Base-by-base conservation (phyloP, 2,329 filamentous ascomycete species). In the Penicillium vulpinum region DNA sequence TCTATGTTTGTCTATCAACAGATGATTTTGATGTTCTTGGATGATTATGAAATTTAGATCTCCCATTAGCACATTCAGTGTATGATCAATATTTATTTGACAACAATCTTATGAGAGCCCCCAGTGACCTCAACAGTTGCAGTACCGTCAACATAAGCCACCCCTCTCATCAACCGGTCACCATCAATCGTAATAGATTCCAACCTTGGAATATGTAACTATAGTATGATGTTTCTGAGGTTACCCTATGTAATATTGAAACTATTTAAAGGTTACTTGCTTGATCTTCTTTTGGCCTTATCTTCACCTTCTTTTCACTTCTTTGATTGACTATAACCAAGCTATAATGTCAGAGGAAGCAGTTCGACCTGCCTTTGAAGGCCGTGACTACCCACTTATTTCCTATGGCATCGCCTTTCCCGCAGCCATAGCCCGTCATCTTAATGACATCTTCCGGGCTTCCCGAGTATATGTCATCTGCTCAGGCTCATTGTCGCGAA, bases 391-490 rank as follows among this genome's bases (percentile, higher is more conserved):
- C 10, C 79, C 80, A 1, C 66, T 74, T 21, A 69, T 84, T 47
- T 80, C 78, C 41, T 80, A 80, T 62, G 80, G 80, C 28, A 62
- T 80, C 2, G 72, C 77, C 3, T 84, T 81, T 63, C 67, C 76
- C 29, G 63, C 76, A 57, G 74, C 80, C 3, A 76, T 77, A 49
- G 72, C 73, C 9, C 73, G 76, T 49, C 81, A 85, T 65, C 70
- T 78, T 44, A 60, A 67, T 9, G 60, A 74, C 26, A 79, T 75
- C 6, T 81, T 83, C 61, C 54, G 74, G 18, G 77, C 80, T 11
- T 74, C 72, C 7, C 71, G 75, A 10, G 70, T 81, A n/a, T 84
- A 82, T 68, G 73, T 84, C 33, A 76, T 84, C 29, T 77, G 75
- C 24, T 85, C 83, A 0, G 73, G 68, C 2, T 81, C 82, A 0